phyloP scores from a whole-genome alignment of 169 alveolate species.

The Cyclospora cayetanensis region DNA sequence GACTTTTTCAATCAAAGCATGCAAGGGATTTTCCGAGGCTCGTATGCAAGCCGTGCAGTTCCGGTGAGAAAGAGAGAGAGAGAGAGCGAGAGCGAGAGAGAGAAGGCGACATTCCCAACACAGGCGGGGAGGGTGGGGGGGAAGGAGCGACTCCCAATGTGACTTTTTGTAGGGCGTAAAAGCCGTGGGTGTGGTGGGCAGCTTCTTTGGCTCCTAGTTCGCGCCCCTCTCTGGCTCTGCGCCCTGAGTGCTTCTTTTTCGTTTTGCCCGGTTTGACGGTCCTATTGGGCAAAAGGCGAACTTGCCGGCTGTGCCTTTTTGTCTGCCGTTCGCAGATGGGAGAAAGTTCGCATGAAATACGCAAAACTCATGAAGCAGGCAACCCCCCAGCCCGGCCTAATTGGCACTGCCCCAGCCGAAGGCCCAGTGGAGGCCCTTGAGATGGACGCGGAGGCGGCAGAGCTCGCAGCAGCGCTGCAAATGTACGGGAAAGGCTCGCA shows the following conservation, averaged over 20 bases:
- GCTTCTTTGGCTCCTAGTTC: too few species aligned
- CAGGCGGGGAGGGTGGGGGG: too few species aligned
- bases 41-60: conserved; percentile 48
- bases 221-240: too few species aligned
- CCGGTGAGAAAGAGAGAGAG: neutral
- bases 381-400: conserved; percentile 4
- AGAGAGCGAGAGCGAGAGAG: too few species aligned
- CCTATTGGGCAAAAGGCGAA: too few species aligned
- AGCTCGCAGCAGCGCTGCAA: conserved; percentile 1
- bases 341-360: neutral
- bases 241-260: too few species aligned
- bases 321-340: conserved; percentile 8
- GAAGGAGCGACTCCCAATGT: too few species aligned
- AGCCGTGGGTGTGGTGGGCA: too few species aligned
- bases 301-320: too few species aligned
- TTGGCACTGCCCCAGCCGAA: neutral
- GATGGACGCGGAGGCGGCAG: conserved; percentile 24
- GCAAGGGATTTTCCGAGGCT: conserved; percentile 43
- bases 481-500: neutral
- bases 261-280: too few species aligned
- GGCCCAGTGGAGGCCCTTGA: conserved; percentile 5
- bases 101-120: too few species aligned
- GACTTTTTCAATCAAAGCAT: conserved; percentile 27
- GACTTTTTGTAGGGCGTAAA: too few species aligned
- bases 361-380: conserved; percentile 12